phyloP scores from a whole-genome alignment of 495 filamentous ascomycete genomes.

The Recurvomyces mirabilis region DNA sequence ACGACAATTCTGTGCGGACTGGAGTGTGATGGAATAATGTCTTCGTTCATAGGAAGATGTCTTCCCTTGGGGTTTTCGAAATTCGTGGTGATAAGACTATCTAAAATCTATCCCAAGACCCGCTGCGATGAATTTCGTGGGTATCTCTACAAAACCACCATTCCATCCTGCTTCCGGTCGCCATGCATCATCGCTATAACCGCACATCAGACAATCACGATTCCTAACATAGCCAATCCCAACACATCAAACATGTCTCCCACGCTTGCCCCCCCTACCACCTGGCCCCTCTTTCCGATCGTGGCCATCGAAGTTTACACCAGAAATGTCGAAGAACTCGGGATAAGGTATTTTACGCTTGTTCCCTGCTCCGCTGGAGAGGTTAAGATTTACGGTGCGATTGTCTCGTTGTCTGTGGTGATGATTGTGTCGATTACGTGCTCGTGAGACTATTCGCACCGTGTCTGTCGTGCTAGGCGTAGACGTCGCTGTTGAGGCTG shows the following conservation, averaged over 20 bases:
- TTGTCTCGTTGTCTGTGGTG: slow-evolving; percentile 31
- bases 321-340: slow-evolving; percentile 75
- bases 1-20: too few relatives aligned
- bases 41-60: too few relatives aligned
- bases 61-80: too few relatives aligned
- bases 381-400: slow-evolving; percentile 22
- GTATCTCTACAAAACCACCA: too few relatives aligned
- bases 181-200: too few relatives aligned
- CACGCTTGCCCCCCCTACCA: slow-evolving; percentile 49
- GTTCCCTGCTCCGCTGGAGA: slow-evolving; percentile 53
- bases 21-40: too few relatives aligned
- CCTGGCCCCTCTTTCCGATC: slow-evolving; percentile 42
- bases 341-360: slow-evolving; percentile 68
- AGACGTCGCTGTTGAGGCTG: slow-evolving; percentile 20
- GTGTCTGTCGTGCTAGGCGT: slow-evolving; percentile 23
- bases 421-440: slow-evolving; percentile 31
- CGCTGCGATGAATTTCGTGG: too few relatives aligned
- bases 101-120: too few relatives aligned
- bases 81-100: too few relatives aligned
- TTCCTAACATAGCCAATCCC: too few relatives aligned
- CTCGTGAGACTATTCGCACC: slow-evolving; percentile 17
- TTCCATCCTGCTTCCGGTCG: too few relatives aligned
- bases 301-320: slow-evolving; percentile 46
- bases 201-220: too few relatives aligned
- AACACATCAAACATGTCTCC: slow-evolving; percentile 47